Evolutionary conservation across 768 basidiomycete species (phyloP), one percentile per base, ranked within the genome.

Genomic region (Lactifluus pinguis): DNA sequence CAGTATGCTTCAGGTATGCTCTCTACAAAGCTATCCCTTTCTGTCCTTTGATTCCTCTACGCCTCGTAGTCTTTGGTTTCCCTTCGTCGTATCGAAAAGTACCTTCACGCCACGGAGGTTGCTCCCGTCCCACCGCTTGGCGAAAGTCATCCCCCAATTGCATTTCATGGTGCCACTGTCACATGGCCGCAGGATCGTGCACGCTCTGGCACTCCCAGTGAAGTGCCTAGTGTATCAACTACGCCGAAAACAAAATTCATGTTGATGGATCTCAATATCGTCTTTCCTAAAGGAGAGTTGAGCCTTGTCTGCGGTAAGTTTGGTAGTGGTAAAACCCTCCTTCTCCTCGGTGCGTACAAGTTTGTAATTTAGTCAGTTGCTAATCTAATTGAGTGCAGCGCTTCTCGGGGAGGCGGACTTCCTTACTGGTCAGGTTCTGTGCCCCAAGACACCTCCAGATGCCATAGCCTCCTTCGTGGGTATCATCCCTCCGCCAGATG

Each of bases 401-500:
- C 80, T 97, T 44, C 79, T 98, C 4, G 94, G 94, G 29, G 92
- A 95, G 76, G 87, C 89, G 6, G 92, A 95, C 72, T 66, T 95
- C 14, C 73, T 97, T 9, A 75, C 86, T 19, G 94, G 94, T 0
- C 89, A 93, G 67, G 72, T 93, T 38, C 65, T 86, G 9, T 91
- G 90, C 67, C 93, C 94, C 11, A 81, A 91, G 25, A 92, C 93
- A 3, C 86, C 89, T 1, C 89, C 92, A 2, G 83, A 95, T 70
- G 76, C 84, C 2, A 76, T 95, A 66, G 86, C 87, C 0, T 75
- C 75, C 6, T 86, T 87, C 54, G 72, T 78, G 0, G 76, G 73
- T 14, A 72, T 75, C 2, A 62, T 65, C 32, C 69, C 77, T 0
- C 68, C 75, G 0, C 72, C 79, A 38, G 83, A 84, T 39, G 77